phyloP scores from a whole-genome alignment of 768 basidiomycete genomes.

The Trametes cingulata region DNA sequence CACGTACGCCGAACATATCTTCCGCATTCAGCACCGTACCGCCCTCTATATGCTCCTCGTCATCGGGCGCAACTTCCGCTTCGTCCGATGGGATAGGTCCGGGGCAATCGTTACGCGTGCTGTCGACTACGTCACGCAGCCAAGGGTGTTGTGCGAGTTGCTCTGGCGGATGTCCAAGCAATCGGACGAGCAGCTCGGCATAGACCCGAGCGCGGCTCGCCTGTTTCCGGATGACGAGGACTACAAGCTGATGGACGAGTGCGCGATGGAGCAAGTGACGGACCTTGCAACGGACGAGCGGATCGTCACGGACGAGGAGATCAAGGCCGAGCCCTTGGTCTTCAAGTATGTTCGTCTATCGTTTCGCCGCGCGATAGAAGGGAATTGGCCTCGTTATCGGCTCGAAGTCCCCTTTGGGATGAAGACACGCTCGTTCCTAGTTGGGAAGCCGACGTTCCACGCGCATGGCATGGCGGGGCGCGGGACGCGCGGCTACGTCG shows the following conservation, averaged over 20 bases:
- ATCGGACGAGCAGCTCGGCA: neutral
- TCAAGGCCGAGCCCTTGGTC: neutral
- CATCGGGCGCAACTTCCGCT: neutral
- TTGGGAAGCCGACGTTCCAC: neutral
- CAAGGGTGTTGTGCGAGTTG: neutral
- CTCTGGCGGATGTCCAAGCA: neutral
- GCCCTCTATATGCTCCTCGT: neutral
- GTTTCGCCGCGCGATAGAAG: neutral
- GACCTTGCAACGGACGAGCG: neutral
- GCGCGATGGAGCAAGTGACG: neutral
- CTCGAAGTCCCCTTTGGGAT: neutral
- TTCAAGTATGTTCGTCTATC: conserved; percentile 2
- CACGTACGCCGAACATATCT: neutral
- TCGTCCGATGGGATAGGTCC: conserved; percentile 5
- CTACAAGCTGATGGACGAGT: neutral
- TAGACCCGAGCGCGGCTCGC: neutral
- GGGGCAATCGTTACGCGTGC: neutral
- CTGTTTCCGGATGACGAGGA: neutral
- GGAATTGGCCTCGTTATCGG: conserved; percentile 4
- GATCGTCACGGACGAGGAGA: neutral
- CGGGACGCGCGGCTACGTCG: conserved; percentile 10
- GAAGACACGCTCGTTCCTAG: neutral
- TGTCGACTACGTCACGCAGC: neutral
- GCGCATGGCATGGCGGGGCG: neutral
- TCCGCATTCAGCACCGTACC: neutral